Evolutionary conservation across 305 asterid species (phyloP).

Genomic region (Ilex paraguariensis): DNA sequence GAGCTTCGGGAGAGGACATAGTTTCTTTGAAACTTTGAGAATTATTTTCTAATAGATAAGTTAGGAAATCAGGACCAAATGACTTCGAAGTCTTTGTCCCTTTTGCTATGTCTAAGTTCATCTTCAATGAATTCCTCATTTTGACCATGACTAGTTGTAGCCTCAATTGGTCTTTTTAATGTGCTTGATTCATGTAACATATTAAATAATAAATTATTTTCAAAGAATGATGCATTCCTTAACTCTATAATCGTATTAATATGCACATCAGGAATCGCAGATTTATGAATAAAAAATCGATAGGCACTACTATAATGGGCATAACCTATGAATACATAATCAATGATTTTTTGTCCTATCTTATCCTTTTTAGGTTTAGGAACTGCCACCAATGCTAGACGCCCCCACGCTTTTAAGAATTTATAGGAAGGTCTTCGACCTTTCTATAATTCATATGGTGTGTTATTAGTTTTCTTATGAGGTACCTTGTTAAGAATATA

Average conservation of each 20-base stretch:
- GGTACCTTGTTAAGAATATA: neutral
- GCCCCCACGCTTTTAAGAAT: slow-evolving; percentile 2
- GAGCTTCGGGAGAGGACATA: neutral
- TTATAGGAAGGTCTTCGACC: neutral
- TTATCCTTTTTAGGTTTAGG: neutral
- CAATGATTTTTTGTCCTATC: neutral
- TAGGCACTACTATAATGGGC: neutral
- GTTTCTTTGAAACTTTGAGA: neutral
- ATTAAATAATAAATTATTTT: neutral
- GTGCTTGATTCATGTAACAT: neutral
- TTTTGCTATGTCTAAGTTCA: neutral
- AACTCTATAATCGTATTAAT: neutral
- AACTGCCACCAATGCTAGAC: neutral
- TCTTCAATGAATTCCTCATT: neutral
- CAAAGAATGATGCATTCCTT: neutral
- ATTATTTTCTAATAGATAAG: neutral
- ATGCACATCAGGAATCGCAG: neutral
- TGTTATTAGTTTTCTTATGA: neutral
- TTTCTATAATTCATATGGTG: neutral
- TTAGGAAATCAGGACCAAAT: neutral
- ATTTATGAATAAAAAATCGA: neutral
- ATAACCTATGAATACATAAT: neutral
- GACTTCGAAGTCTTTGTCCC: neutral
- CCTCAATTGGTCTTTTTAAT: neutral
- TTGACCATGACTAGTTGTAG: neutral